phyloP scores from a whole-genome alignment of 1,139 yeast species.

The Geotrichum histeridarum region DNA sequence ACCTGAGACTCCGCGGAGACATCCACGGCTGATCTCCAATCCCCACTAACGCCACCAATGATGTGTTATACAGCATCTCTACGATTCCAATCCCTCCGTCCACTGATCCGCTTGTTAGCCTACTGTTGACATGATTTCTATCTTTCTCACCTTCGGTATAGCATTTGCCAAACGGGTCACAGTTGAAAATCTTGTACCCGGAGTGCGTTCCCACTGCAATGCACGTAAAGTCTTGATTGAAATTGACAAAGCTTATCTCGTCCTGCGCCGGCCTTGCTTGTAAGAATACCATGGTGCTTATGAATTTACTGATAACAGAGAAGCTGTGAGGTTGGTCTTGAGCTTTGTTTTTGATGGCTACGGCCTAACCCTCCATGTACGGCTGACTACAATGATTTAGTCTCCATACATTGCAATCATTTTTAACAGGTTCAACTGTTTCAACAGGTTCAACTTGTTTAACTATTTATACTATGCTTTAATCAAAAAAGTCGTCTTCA shows the following conservation, averaged over 20 bases:
- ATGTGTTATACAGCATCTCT: conserved; percentile 88
- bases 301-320: not conserved
- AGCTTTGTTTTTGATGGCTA: not conserved
- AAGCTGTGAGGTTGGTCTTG: not conserved
- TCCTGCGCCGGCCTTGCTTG: conserved; percentile 11
- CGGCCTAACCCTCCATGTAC: conserved; percentile 1
- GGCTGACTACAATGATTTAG: not conserved
- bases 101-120: not conserved
- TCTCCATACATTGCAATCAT: no score
- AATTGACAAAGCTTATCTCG: conserved; percentile 54
- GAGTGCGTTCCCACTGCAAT: conserved; percentile 71
- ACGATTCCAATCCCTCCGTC: conserved; percentile 44
- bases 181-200: conserved; percentile 82
- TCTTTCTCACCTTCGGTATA: conserved; percentile 45
- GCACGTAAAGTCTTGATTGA: conserved; percentile 89
- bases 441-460: no score
- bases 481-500: conserved; percentile 1
- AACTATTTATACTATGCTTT: not conserved
- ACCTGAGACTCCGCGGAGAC: conserved; percentile 75
- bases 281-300: not conserved
- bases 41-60: conserved; percentile 81
- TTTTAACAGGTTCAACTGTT: no score
- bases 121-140: not conserved
- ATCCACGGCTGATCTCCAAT: conserved; percentile 74
- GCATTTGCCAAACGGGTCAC: conserved; percentile 88